phyloP scores from a whole-genome alignment of 306 rosid species.

The peach (Prunus persica) region DNA sequence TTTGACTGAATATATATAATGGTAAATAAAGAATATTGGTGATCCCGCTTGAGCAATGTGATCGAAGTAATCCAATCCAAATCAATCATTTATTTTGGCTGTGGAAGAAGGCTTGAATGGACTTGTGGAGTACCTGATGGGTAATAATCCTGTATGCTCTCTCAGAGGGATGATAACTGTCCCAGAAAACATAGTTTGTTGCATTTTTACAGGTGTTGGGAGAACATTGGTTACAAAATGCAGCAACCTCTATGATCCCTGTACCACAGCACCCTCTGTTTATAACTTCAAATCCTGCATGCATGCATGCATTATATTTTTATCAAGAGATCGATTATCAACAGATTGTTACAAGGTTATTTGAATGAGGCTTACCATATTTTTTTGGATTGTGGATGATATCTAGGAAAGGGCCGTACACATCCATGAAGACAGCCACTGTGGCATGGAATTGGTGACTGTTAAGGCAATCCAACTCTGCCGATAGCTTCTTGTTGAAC shows the following conservation, averaged over 20 bases:
- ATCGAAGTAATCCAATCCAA: too few species aligned
- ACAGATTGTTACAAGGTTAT: background rate
- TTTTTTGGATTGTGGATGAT: background rate
- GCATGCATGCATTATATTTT: background rate
- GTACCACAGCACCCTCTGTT: slow-evolving; percentile 38
- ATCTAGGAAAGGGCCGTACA: slow-evolving; percentile 3
- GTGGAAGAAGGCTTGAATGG: background rate
- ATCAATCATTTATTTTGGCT: background rate
- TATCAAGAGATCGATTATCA: too few species aligned
- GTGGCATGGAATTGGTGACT: background rate
- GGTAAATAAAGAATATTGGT: too few species aligned
- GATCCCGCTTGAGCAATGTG: too few species aligned
- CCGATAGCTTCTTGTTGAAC: slow-evolving; percentile 2
- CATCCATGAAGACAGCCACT: slow-evolving; percentile 10
- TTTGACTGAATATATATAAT: too few species aligned
- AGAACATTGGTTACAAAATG: background rate
- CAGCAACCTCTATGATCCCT: slow-evolving; percentile 8
- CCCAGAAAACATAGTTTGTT: slow-evolving; percentile 33
- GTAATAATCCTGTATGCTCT: slow-evolving; percentile 23
- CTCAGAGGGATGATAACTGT: slow-evolving; percentile 40
- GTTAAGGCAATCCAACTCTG: background rate
- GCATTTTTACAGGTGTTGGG: slow-evolving; percentile 17
- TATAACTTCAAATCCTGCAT: slow-evolving; percentile 30
- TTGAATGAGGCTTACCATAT: slow-evolving; percentile 1
- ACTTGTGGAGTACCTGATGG: background rate